Conservation (phyloP, 2,329 filamentous ascomycete species). For the Cladobotryum protrusum region DNA sequence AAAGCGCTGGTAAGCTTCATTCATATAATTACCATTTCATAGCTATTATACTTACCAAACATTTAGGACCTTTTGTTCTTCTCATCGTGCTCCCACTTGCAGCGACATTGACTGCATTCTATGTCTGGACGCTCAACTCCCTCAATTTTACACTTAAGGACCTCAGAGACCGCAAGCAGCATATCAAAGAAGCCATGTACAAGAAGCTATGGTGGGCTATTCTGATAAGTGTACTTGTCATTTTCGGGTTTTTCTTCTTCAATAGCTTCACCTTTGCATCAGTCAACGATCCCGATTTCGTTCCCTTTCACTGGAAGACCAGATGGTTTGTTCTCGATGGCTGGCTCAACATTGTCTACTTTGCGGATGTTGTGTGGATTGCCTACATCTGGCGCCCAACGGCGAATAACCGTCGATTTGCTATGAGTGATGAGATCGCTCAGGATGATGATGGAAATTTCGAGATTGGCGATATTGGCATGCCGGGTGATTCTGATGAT, state of each 20-base stretch:
- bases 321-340: slow-evolving; percentile 96
- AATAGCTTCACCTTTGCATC: slow-evolving; percentile 95
- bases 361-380: slow-evolving; percentile 86
- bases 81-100: slow-evolving; percentile 90
- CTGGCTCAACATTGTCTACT: slow-evolving; percentile 94
- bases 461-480: slow-evolving; percentile 87
- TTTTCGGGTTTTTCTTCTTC: slow-evolving; percentile 98
- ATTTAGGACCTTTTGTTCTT: slow-evolving; percentile 72
- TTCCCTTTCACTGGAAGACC: slow-evolving; percentile 94
- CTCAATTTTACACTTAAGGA: slow-evolving; percentile 94
- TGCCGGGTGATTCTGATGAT: slow-evolving; percentile 55
- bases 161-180: slow-evolving; percentile 88
- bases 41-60: not conserved
- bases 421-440: slow-evolving; percentile 98
- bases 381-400: slow-evolving; percentile 96
- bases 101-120: slow-evolving; percentile 89
- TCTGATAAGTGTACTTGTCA: slow-evolving; percentile 82
- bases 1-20: slow-evolving; percentile 59
- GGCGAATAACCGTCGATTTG: slow-evolving; percentile 92
- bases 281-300: slow-evolving; percentile 76
- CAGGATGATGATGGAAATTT: slow-evolving; percentile 96
- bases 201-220: slow-evolving; percentile 99
- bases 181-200: slow-evolving; percentile 92
- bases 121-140: slow-evolving; percentile 97
- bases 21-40: not conserved